phyloP scores from a whole-genome alignment of 108 stramenopile genomes.

The Cylindrotheca closterium region DNA sequence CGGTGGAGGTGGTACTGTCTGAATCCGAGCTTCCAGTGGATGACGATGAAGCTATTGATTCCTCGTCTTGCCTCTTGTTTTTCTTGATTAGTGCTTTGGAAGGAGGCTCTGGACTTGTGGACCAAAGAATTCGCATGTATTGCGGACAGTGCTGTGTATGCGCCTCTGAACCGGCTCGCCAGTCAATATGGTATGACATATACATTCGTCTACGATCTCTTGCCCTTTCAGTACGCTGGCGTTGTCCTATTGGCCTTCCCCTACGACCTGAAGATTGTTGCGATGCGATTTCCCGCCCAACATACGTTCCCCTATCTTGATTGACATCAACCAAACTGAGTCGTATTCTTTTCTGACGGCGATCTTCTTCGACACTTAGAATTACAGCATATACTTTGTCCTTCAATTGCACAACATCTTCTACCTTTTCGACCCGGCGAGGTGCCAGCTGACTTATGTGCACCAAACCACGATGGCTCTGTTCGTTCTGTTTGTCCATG shows the following conservation, averaged over 20 bases:
- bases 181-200: constrained; percentile 7
- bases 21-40: no score
- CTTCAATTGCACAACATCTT: constrained; percentile 51
- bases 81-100: constrained; percentile 3
- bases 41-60: constrained; percentile 30
- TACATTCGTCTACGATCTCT: constrained; percentile 24
- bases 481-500: constrained; percentile 11
- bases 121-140: constrained; percentile 38
- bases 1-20: constrained; percentile 16
- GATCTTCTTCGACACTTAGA: constrained; percentile 49
- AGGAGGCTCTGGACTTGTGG: constrained; percentile 36
- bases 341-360: constrained; percentile 42
- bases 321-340: constrained; percentile 68
- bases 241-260: constrained; percentile 26
- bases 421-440: constrained; percentile 54
- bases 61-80: background rate
- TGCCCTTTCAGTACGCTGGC: constrained; percentile 29
- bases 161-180: constrained; percentile 17
- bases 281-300: constrained; percentile 8
- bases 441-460: constrained; percentile 63
- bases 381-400: constrained; percentile 53
- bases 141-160: constrained; percentile 20
- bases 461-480: constrained; percentile 45
- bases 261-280: constrained; percentile 6
- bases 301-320: constrained; percentile 48